Conservation (phyloP, 106 monocot species). For the Dendrobium catenatum region DNA sequence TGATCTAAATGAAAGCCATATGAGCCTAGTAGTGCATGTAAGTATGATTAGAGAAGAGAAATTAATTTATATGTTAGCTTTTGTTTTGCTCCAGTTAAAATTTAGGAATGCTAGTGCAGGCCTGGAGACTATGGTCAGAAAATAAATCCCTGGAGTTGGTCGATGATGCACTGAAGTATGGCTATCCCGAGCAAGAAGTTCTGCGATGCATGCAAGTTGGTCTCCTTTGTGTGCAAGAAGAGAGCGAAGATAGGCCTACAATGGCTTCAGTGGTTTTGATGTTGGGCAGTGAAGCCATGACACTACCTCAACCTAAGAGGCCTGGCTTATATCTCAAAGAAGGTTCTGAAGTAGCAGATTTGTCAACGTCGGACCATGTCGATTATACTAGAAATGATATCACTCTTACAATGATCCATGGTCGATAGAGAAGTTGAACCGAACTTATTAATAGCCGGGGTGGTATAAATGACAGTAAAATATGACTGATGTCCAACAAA, state of each 20-base stretch:
- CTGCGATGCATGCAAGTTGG: constrained; percentile 33
- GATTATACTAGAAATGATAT: background rate
- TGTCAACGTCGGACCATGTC: background rate
- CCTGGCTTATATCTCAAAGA: background rate
- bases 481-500: no score
- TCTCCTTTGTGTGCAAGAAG: constrained; percentile 32
- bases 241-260: constrained; percentile 28
- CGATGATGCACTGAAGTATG: constrained; percentile 9
- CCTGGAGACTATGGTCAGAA: constrained; percentile 9
- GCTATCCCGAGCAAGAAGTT: constrained; percentile 9
- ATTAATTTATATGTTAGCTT: constrained; percentile 18
- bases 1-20: no score
- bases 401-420: background rate
- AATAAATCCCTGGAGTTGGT: background rate
- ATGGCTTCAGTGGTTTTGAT: constrained; percentile 37
- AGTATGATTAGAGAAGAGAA: constrained; percentile 28
- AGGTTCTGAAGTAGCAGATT: background rate
- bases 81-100: background rate
- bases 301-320: constrained; percentile 18
- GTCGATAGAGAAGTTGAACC: constrained; percentile 3
- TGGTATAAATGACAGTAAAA: no score
- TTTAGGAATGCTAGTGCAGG: background rate
- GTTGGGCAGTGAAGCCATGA: constrained; percentile 17
- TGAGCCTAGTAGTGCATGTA: background rate
- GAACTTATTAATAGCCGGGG: no score